Evolutionary conservation across 2,329 filamentous ascomycete genomes (phyloP).

Genomic region (Neofusicoccum sp.): DNA sequence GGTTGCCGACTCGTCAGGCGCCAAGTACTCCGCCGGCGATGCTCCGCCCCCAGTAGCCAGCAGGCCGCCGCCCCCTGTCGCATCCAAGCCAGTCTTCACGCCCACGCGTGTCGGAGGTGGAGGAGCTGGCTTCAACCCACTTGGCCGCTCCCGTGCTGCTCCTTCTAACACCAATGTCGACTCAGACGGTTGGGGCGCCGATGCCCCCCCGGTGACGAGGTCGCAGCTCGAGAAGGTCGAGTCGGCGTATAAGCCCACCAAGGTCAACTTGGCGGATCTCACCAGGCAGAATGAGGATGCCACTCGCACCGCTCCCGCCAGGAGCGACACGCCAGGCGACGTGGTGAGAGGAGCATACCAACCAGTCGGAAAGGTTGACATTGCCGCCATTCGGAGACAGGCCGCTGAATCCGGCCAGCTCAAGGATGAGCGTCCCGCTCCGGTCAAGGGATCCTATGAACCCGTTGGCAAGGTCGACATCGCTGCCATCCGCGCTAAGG

Average conservation of each 20-base stretch:
- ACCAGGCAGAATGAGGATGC: conserved; percentile 71
- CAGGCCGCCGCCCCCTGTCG: conserved; percentile 66
- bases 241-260: conserved; percentile 91
- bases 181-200: conserved; percentile 89
- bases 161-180: conserved; percentile 62
- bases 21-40: conserved; percentile 81
- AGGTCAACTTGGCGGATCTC: conserved; percentile 88
- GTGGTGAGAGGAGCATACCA: conserved; percentile 87
- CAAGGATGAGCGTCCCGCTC: conserved; percentile 76
- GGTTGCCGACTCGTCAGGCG: conserved; percentile 89
- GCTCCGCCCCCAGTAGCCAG: conserved; percentile 58
- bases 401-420: conserved; percentile 60
- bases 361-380: conserved; percentile 96
- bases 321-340: conserved; percentile 51
- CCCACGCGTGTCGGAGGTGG: conserved; percentile 65
- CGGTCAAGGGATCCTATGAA: conserved; percentile 91
- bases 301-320: conserved; percentile 58
- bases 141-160: conserved; percentile 63
- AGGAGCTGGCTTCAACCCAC: conserved; percentile 62
- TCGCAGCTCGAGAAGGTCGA: conserved; percentile 89
- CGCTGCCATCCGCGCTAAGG: conserved; percentile 83
- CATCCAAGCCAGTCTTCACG: conserved; percentile 90
- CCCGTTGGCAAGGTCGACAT: conserved; percentile 97
- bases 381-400: conserved; percentile 81
- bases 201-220: conserved; percentile 88